phyloP scores from a whole-genome alignment of 495 filamentous ascomycete genomes.

The Rhypophila decipiens region DNA sequence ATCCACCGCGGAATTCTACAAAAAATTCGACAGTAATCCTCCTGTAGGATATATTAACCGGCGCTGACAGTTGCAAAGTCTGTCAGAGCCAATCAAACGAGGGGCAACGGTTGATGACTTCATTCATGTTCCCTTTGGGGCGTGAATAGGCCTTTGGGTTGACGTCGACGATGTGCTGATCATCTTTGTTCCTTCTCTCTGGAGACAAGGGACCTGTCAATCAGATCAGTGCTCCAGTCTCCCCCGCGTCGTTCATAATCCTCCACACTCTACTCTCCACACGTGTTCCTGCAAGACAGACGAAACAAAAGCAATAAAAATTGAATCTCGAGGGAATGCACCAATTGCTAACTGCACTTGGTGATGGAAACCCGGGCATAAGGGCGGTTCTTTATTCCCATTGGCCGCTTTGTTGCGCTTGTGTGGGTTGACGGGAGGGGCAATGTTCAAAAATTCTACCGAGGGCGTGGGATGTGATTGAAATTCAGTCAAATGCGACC shows the following conservation, averaged over 20 bases:
- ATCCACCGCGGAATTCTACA: no score
- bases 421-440: slow-evolving; percentile 13
- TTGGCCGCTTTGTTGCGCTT: slow-evolving; percentile 13
- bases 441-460: slow-evolving; percentile 19
- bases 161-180: no score
- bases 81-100: no score
- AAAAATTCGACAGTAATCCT: no score
- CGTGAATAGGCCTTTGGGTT: no score
- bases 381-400: slow-evolving; percentile 7
- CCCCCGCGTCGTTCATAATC: background rate
- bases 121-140: no score
- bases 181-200: no score
- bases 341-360: slow-evolving; percentile 21
- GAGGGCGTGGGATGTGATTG: slow-evolving; percentile 19
- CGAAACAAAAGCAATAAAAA: background rate
- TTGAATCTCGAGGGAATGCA: background rate
- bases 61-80: no score
- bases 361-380: slow-evolving; percentile 17
- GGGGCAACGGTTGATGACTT: no score
- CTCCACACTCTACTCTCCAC: background rate
- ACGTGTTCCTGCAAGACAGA: background rate
- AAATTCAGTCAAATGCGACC: slow-evolving; percentile 15
- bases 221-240: no score
- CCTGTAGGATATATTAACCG: no score
- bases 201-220: no score